Percentiles rank a stretch among this genome's conserved stretches.
These are phyloP conservation scores for Dalbergia cultrata DNA, from an alignment of 306 rosid genomes.

Conservation along the genomic window DNA sequence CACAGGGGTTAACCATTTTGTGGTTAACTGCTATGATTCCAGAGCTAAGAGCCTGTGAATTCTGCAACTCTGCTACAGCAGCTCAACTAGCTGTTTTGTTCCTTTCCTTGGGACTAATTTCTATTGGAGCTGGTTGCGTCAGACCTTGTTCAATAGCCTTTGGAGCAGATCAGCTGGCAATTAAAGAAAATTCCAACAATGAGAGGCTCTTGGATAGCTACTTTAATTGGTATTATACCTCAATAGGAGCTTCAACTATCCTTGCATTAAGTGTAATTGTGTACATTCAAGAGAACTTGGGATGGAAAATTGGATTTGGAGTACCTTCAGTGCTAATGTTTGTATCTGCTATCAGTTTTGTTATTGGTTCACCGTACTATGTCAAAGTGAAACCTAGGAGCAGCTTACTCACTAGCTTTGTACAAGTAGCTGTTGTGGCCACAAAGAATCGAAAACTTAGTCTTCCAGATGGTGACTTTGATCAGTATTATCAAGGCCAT, in stretches of 20 bases:
- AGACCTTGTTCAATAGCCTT: constrained; percentile 70
- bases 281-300: constrained; percentile 62
- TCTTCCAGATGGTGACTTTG: constrained; percentile 35
- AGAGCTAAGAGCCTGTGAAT: constrained; percentile 50
- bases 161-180: constrained; percentile 63
- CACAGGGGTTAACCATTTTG: constrained; percentile 55
- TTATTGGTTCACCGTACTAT: constrained; percentile 56
- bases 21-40: constrained; percentile 65
- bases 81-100: constrained; percentile 54
- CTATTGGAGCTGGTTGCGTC: constrained; percentile 70
- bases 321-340: constrained; percentile 55
- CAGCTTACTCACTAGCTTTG: constrained; percentile 48
- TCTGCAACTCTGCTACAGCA: constrained; percentile 44
- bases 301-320: constrained; percentile 67
- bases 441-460: constrained; percentile 48
- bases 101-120: constrained; percentile 56
- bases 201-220: constrained; percentile 54
- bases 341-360: constrained; percentile 49
- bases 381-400: constrained; percentile 45
- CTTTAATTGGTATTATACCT: constrained; percentile 63
- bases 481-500: constrained; percentile 45
- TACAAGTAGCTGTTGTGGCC: constrained; percentile 53
- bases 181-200: constrained; percentile 35
- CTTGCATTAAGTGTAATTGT: constrained; percentile 50
- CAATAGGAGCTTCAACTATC: constrained; percentile 42